Evolutionary conservation across 495 filamentous ascomycete genomes (phyloP), one percentile per base, ranked within the genome.

Genomic region (Penicillium coffeae): DNA sequence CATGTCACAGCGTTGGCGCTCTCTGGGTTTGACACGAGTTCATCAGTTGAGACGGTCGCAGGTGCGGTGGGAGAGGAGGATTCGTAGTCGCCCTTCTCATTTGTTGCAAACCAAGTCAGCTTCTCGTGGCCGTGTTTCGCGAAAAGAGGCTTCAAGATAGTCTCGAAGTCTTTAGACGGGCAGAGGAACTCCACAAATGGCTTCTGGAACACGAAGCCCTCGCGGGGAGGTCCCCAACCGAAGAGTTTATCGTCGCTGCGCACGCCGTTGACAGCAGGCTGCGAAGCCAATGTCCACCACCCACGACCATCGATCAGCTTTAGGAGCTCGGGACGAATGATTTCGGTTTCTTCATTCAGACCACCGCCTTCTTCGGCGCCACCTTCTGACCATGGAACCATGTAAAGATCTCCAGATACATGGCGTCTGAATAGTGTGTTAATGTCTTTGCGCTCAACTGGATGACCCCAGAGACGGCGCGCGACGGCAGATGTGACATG

Each of bases 181-280:
- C 91, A 67, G 74, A 97, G 97, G 72, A 96, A 88, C 66, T 98
- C 93, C 33, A 98, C 90, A 63, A 98, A 98, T 0, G 93, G 85
- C 68, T 98, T 98, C 58, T 98, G 93, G 74, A 96, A 98, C 42
- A 97, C 89, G 65, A 94, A 97, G 2, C 93, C 93, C 32, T 74
- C 69, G 52, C 90, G 83, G 34, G 80, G 81, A 0, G 93, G 93
- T 10, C 93, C 93, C 93, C 93, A 98, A 47, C 93, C 93, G 64
- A 95, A 95, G 44, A 87, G 75, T n/a, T 75, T 65, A 64, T 98
- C 81, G 45, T 78, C 78, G 48, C 84, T 89, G 32, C 76, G 78
- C 5, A 90, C 67, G 25, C 89, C 89, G 58, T 96, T 92, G 19
- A 96, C 89, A 25, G 93, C 90, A 19, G 93, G 93, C 60, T 98